These are phyloP conservation scores for Piper betle DNA, from an alignment of 164 flowering plant species.

Conservation along the genomic window DNA sequence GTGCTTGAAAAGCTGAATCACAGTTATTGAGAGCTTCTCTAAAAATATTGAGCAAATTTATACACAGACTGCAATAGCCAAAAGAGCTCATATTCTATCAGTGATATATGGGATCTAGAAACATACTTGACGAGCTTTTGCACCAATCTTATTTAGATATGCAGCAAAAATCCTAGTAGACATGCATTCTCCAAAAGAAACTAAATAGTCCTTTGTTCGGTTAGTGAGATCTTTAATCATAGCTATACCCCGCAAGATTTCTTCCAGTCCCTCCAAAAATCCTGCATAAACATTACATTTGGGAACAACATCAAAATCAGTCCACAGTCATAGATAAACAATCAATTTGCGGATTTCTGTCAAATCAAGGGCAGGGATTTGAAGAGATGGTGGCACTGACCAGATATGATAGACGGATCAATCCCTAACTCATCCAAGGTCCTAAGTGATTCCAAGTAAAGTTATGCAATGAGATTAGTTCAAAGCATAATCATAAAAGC, in stretches of 20 bases:
- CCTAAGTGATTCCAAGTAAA: constrained; percentile 16
- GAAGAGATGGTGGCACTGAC: constrained; percentile 21
- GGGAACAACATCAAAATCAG: not conserved
- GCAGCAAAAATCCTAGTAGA: constrained; percentile 97
- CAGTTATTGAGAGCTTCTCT: too few species aligned
- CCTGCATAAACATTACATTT: constrained; percentile 19
- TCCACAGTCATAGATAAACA: too few species aligned
- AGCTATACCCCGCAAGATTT: constrained; percentile 83
- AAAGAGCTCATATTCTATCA: too few species aligned
- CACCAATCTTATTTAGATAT: constrained; percentile 71
- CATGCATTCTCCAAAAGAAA: constrained; percentile 99
- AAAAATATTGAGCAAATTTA: too few species aligned
- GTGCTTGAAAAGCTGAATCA: too few species aligned
- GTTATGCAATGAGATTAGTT: not conserved
- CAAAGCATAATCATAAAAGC: not conserved
- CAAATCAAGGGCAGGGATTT: not conserved
- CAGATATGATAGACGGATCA: constrained; percentile 34
- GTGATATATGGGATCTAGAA: too few species aligned
- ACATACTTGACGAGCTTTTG: constrained; percentile 87
- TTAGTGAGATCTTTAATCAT: constrained; percentile 89
- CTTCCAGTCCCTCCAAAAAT: constrained; percentile 67
- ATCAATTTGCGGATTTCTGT: too few species aligned
- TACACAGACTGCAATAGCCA: too few species aligned
- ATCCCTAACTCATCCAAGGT: constrained; percentile 59
- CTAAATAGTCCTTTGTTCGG: constrained; percentile 79